These are phyloP conservation scores for Agaricus sinodeliciosus DNA, from an alignment of 768 basidiomycete genomes.

Conservation along the genomic window DNA sequence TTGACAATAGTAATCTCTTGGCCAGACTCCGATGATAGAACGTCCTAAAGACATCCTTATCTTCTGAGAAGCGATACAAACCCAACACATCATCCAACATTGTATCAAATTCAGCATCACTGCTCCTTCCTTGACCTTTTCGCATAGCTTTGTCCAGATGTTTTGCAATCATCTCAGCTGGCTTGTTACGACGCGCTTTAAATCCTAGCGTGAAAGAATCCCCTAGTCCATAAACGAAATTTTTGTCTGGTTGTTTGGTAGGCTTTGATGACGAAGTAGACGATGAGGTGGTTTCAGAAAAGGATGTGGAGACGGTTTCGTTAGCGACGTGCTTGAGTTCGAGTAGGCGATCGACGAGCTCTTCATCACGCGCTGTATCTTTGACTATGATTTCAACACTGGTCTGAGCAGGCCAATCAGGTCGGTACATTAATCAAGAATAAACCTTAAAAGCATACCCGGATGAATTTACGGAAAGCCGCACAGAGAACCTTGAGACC, in stretches of 20 bases:
- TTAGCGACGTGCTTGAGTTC: slow-evolving; percentile 59
- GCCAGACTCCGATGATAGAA: slow-evolving; percentile 88
- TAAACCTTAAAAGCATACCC: slow-evolving; percentile 30
- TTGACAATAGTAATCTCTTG: slow-evolving; percentile 79
- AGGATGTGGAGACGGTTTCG: slow-evolving; percentile 40
- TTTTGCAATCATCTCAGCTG: slow-evolving; percentile 91
- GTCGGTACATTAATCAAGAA: too few species aligned
- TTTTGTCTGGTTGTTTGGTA: slow-evolving; percentile 35
- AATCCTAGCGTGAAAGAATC: slow-evolving; percentile 75
- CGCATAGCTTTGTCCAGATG: slow-evolving; percentile 85
- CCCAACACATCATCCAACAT: slow-evolving; percentile 61
- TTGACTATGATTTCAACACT: slow-evolving; percentile 61
- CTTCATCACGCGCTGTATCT: slow-evolving; percentile 55
- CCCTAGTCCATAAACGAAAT: slow-evolving; percentile 59
- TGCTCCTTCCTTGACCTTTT: slow-evolving; percentile 67
- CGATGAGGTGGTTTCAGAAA: slow-evolving; percentile 24
- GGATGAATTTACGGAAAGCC: slow-evolving; percentile 57
- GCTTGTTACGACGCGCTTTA: slow-evolving; percentile 70
- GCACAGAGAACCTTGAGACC: slow-evolving; percentile 45
- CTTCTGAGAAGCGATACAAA: slow-evolving; percentile 82
- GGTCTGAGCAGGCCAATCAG: slow-evolving; percentile 27
- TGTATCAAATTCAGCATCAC: slow-evolving; percentile 56
- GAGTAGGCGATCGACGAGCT: slow-evolving; percentile 72
- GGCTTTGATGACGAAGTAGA: slow-evolving; percentile 15
- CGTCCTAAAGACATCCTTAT: slow-evolving; percentile 90